Base-by-base conservation (phyloP, 805 yeast genomes). In the Candida hungchunana region DNA sequence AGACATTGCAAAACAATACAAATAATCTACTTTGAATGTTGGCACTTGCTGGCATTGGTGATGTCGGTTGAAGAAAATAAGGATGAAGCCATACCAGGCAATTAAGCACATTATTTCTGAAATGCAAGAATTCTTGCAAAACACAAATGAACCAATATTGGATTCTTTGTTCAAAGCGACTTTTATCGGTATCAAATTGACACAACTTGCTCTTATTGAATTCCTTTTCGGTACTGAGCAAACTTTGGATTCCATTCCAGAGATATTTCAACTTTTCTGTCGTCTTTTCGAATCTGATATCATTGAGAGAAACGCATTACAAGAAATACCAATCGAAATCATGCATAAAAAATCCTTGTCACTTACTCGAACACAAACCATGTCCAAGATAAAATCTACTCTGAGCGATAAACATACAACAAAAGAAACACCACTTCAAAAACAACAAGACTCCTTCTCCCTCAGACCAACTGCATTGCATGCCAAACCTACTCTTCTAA, bases 131-230 rank as follows among this genome's bases (percentile, higher is more conserved):
- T 46, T 40, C 15, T 15, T 46, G 7, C 34, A 32, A 10, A 29
- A 11, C 16, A 9, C 47, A 20, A 44, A 32, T 17, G 46, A 37
- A 5, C 3, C 29, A 7, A 31, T 45, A 6, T 6, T 42, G 7
- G 9, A 38, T 3, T 17, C 31, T 0, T 6, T 15, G 1, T 37
- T 39, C 24, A 46, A 46, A 18, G 47, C 21, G 32, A 31, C 71
- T 39, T 69, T 78, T 37, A 53, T 79, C 34, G 84, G 85, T 53
- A 66, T 87, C 54, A 83, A 83, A 48, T 67, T 83, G 59, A 81
- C 95, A 0, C 85, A 82, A 48, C 61, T 87, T 24, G 77, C 85
- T 2, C 63, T 86, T n/a, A 61, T 77, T 34, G 88, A 82, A 49
- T 67, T 75, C 6, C 62, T 73, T 4, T 66, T 72, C 37, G 90